phyloP scores from a whole-genome alignment of 2,329 filamentous ascomycete genomes.

The Nigrospora oryzae region DNA sequence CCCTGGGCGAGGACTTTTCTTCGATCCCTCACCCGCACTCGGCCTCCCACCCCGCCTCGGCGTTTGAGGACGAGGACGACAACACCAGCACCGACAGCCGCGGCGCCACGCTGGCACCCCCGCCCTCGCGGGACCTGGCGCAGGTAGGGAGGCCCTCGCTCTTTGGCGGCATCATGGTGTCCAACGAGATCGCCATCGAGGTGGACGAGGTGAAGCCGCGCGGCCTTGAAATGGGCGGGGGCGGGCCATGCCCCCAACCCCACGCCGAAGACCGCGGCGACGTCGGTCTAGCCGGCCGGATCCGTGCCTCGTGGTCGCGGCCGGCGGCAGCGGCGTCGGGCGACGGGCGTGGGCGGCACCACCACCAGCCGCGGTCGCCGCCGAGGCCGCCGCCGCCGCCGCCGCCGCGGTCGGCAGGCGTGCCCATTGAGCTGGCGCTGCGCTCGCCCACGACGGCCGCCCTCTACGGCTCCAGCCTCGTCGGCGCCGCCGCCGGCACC shows the following conservation, averaged over 20 bases:
- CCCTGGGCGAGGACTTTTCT: conserved; percentile 14
- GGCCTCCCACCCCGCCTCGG: conserved; percentile 14
- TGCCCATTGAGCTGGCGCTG: background rate
- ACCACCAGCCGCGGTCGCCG: too few relatives aligned
- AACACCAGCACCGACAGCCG: conserved; percentile 13
- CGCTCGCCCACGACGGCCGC: background rate
- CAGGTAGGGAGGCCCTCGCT: conserved; percentile 6
- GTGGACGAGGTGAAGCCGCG: background rate
- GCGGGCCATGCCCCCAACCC: conserved; percentile 1
- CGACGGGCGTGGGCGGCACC: too few relatives aligned
- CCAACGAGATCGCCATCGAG: conserved; percentile 39
- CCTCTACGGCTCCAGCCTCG: background rate
- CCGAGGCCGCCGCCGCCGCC: too few relatives aligned
- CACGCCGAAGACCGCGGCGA: background rate
- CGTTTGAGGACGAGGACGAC: conserved; percentile 15
- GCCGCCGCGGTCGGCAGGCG: background rate
- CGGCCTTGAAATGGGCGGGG: background rate
- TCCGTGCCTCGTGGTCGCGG: background rate
- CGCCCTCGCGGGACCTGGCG: background rate
- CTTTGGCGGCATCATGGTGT: conserved; percentile 53
- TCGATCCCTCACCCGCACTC: conserved; percentile 12
- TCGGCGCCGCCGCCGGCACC: background rate
- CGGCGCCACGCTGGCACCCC: conserved; percentile 14
- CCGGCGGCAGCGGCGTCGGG: too few relatives aligned
- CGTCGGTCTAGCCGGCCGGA: background rate